phyloP scores from a whole-genome alignment of 78 protist genomes.

The Dictyostelium brefeldianum region DNA sequence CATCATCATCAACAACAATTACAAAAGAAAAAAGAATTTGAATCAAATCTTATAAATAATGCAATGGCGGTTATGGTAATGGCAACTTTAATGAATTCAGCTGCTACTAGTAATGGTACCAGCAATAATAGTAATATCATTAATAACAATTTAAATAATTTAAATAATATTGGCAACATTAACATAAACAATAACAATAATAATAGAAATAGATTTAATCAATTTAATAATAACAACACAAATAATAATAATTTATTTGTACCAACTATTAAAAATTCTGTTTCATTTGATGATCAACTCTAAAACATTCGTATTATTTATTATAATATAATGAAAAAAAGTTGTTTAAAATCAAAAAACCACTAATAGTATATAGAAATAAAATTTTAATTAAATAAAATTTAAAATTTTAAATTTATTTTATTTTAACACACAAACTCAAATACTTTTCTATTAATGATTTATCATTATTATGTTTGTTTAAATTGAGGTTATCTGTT shows the following conservation, averaged over 20 bases:
- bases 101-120: background rate
- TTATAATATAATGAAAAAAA: background rate
- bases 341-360: too few species aligned
- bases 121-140: background rate
- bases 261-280: conserved; percentile 8
- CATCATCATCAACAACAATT: too few species aligned
- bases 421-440: too few species aligned
- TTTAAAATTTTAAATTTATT: too few species aligned
- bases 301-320: conserved; percentile 4
- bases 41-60: background rate
- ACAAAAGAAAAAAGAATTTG: background rate
- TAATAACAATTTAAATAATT: background rate
- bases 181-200: too few species aligned
- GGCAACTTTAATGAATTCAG: conserved; percentile 10
- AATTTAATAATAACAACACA: background rate
- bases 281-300: conserved; percentile 17
- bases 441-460: too few species aligned
- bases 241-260: background rate
- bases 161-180: background rate
- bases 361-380: too few species aligned
- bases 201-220: background rate
- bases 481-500: too few species aligned
- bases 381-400: too few species aligned
- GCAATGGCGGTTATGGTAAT: conserved; percentile 32
- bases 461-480: too few species aligned